Conservation (phyloP, 352 stramenopile species). For the Pythium vanterpoolii region DNA sequence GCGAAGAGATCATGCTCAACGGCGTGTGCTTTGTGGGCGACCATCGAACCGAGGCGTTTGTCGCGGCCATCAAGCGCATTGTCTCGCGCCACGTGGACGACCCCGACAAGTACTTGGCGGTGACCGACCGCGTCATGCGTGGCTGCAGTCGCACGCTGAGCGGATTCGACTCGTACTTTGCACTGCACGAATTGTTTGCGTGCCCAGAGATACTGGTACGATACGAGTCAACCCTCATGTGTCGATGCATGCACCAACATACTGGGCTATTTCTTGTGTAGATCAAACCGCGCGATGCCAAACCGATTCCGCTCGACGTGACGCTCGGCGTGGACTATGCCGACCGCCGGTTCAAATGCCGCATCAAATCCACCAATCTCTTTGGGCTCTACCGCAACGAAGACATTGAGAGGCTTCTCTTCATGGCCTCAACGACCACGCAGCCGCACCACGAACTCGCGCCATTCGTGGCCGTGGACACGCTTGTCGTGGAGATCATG, state of each 20-base stretch:
- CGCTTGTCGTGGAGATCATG: slow-evolving; percentile 67
- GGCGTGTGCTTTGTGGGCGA: slow-evolving; percentile 72
- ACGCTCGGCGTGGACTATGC: slow-evolving; percentile 46
- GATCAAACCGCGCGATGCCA: slow-evolving; percentile 57
- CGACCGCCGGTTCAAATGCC: slow-evolving; percentile 67
- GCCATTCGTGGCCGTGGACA: slow-evolving; percentile 57
- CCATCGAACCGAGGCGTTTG: slow-evolving; percentile 67
- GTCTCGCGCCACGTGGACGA: slow-evolving; percentile 43
- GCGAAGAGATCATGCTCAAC: slow-evolving; percentile 72
- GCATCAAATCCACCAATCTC: slow-evolving; percentile 62
- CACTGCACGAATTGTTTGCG: slow-evolving; percentile 64
- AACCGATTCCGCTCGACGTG: slow-evolving; percentile 51
- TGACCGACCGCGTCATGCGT: slow-evolving; percentile 66
- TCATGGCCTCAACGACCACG: slow-evolving; percentile 22
- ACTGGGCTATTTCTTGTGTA: slow-evolving; percentile 12
- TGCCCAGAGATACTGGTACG: slow-evolving; percentile 49
- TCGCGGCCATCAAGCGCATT: slow-evolving; percentile 73
- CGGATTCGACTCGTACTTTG: slow-evolving; percentile 75
- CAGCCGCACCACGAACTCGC: slow-evolving; percentile 25
- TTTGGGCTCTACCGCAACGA: slow-evolving; percentile 62
- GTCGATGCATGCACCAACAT: not conserved
- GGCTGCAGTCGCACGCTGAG: slow-evolving; percentile 73
- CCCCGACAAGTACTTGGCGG: slow-evolving; percentile 38
- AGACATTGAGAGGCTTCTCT: slow-evolving; percentile 52
- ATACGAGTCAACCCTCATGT: not conserved